Evolutionary conservation across 768 basidiomycete genomes (phyloP), one percentile per base, ranked within the genome.

Genomic region (Scleroderma bovista): DNA sequence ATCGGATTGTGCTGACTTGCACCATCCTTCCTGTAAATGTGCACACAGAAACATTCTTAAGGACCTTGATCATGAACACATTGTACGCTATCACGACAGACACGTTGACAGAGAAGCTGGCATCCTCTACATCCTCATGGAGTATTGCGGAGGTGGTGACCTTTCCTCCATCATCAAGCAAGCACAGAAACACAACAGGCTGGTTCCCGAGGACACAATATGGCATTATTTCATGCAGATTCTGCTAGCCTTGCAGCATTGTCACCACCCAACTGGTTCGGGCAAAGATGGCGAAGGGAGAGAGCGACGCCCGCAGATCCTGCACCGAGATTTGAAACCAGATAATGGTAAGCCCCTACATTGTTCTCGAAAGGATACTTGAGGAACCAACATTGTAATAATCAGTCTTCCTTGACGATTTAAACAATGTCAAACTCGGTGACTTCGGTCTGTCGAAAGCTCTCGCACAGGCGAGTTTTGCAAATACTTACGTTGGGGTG

Each of bases 171-270:
- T 96, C 60, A 96, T 98, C 67, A 89, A 91, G 61, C 84, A 83
- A 54, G 80, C 88, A 1, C 67, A 74, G 52, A 84, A 82, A 62
- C 74, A 80, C 48, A 80, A 77, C 51, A 77, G 86, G 46, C 79
- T 82, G 2, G 81, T 97, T 47, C 78, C 91, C 1, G 96, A 99
- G 71, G 93, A 96, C 54, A 87, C 86, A 7, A 81, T 99, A 37
- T 98, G 96, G 96, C 81, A 81, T 60, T 97, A 95, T 64, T 93
- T 99, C 61, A 82, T 90, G 73, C 96, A 99, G 62, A 88, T 95
- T 43, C 72, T 93, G 1, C 75, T 88, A 33, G 96, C 96, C 0
- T 73, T 98, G 33, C 84, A 89, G 52, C 83, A 97, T 61, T 99
- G 96, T 61, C 96, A 99, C 58, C 88, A 90, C 58, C 92, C 93